Percentiles rank a stretch among this genome's conserved stretches.
phyloP scores from a whole-genome alignment of 768 basidiomycete genomes.

The Lanmaoa rubissima region DNA sequence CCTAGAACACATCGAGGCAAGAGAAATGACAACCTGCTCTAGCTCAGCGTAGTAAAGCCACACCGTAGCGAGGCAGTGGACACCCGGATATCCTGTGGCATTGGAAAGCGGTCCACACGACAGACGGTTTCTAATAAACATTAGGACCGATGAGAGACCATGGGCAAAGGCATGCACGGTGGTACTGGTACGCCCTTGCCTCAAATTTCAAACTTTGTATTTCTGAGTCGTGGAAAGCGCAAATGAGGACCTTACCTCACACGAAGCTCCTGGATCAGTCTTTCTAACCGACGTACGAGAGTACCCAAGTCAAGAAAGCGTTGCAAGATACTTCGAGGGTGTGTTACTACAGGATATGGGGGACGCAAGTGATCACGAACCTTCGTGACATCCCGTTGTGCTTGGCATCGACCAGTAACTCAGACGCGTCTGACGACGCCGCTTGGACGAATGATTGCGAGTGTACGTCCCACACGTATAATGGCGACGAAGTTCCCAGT shows the following conservation, averaged over 20 bases:
- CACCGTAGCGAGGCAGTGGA: constrained; percentile 37
- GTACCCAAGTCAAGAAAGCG: constrained; percentile 72
- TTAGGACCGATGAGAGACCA: constrained; percentile 54
- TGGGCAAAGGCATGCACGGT: constrained; percentile 68
- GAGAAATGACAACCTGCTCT: constrained; percentile 48
- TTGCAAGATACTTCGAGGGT: constrained; percentile 45
- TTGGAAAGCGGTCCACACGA: constrained; percentile 39
- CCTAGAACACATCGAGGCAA: constrained; percentile 57
- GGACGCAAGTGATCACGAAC: constrained; percentile 33
- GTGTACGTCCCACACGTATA: constrained; percentile 60
- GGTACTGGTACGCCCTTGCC: constrained; percentile 47
- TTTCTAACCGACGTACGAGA: constrained; percentile 63
- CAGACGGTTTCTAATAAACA: constrained; percentile 48
- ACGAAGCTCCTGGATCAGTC: constrained; percentile 45
- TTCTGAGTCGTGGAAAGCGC: not conserved
- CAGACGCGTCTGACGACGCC: constrained; percentile 31
- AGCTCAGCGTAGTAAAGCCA: constrained; percentile 52
- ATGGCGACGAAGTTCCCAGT: constrained; percentile 64
- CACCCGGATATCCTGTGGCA: constrained; percentile 13
- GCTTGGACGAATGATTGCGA: constrained; percentile 57
- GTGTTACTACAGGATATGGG: not conserved
- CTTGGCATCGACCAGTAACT: constrained; percentile 54
- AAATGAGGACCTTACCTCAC: constrained; percentile 40
- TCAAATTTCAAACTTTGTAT: constrained; percentile 22
- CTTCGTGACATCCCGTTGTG: constrained; percentile 56